Conservation (phyloP, 176 grass and related monocot genomes). For the Chloris gayana region DNA sequence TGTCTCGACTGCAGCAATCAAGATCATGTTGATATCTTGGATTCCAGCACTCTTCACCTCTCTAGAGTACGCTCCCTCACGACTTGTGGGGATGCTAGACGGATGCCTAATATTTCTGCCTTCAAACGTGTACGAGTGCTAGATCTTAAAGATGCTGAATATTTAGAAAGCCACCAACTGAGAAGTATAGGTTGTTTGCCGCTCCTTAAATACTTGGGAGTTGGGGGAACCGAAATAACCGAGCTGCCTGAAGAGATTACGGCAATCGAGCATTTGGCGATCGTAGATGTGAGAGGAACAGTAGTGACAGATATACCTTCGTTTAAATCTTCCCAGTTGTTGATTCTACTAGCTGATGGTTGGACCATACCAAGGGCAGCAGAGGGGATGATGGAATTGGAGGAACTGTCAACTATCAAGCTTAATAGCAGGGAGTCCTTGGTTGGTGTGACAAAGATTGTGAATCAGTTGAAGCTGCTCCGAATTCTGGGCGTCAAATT, state of each 20-base stretch:
- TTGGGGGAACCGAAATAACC: slow-evolving; percentile 22
- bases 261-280: slow-evolving; percentile 16
- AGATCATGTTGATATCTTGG: no score
- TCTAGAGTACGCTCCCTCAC: slow-evolving; percentile 23
- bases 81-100: slow-evolving; percentile 8
- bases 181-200: slow-evolving; percentile 9
- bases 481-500: slow-evolving; percentile 31
- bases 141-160: slow-evolving; percentile 27
- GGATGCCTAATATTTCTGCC: slow-evolving; percentile 2
- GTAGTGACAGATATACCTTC: neutral
- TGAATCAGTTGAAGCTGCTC: neutral
- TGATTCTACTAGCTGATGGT: slow-evolving; percentile 16
- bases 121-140: slow-evolving; percentile 26
- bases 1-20: no score
- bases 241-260: slow-evolving; percentile 26
- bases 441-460: neutral
- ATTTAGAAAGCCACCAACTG: neutral
- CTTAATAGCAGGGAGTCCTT: no score
- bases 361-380: neutral
- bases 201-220: slow-evolving; percentile 37
- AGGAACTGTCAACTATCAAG: slow-evolving; percentile 25
- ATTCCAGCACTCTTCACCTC: no score
- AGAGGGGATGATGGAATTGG: neutral
- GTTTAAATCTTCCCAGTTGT: neutral
- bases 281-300: slow-evolving; percentile 36